Conservation (phyloP, 179 eudicot species). For the Silene vulgaris region DNA sequence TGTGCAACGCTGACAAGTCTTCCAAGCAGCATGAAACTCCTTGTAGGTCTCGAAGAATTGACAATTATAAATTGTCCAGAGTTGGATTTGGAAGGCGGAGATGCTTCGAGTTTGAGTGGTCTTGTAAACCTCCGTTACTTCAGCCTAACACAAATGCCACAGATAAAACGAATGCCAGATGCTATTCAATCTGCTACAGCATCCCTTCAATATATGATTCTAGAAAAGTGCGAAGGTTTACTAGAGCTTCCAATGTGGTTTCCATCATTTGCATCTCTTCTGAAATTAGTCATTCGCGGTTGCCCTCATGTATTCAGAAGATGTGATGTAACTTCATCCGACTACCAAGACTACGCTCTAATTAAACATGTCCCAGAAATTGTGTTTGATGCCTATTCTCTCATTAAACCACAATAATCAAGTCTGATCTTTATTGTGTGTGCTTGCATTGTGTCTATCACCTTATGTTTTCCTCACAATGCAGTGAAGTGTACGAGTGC, state of each 20-base stretch:
- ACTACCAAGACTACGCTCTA: not conserved
- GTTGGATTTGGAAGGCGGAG: slow-evolving; percentile 15
- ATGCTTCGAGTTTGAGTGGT: not conserved
- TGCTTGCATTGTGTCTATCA: too few species aligned
- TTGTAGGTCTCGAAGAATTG: slow-evolving; percentile 7
- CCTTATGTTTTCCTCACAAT: too few species aligned
- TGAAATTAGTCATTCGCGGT: not conserved
- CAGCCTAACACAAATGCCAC: not conserved
- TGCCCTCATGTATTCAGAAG: slow-evolving; percentile 4
- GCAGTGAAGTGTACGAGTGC: too few species aligned
- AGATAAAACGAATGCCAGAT: not conserved
- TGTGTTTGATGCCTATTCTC: not conserved
- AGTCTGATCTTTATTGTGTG: too few species aligned
- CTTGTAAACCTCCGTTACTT: slow-evolving; percentile 7
- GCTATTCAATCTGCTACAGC: slow-evolving; percentile 9
- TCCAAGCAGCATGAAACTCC: slow-evolving; percentile 20
- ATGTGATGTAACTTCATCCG: not conserved
- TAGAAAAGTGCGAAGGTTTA: slow-evolving; percentile 10
- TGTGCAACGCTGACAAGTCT: slow-evolving; percentile 26
- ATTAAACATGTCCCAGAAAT: slow-evolving; percentile 7
- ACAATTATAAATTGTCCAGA: not conserved
- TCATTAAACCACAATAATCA: too few species aligned
- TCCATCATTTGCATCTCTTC: slow-evolving; percentile 7
- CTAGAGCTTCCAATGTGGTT: slow-evolving; percentile 16
- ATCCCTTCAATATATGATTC: not conserved